phyloP scores from a whole-genome alignment of 306 rosid genomes.

The Mimosa bimucronata region DNA sequence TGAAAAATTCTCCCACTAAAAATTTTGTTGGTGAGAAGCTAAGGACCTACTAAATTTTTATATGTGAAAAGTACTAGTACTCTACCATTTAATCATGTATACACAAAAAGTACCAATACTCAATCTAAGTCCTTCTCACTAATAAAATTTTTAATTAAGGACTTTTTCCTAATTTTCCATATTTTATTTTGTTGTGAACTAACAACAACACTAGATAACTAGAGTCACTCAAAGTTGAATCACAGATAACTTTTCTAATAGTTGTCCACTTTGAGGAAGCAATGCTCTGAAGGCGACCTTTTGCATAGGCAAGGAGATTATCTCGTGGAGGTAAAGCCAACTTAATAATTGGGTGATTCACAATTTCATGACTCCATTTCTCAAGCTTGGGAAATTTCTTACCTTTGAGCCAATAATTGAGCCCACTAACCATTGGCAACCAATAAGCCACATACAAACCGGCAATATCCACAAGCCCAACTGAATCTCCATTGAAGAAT shows the following conservation, averaged over 20 bases:
- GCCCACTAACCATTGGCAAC: background rate
- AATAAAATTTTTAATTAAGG: too few species aligned
- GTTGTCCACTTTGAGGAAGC: background rate
- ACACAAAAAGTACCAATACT: too few species aligned
- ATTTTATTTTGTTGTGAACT: background rate
- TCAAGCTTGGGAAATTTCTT: background rate
- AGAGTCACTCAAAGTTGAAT: background rate
- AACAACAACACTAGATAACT: background rate
- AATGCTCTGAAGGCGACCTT: background rate
- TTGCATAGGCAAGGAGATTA: background rate
- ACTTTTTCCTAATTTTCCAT: too few species aligned
- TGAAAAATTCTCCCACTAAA: too few species aligned
- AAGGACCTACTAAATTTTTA: too few species aligned
- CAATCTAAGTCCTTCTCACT: too few species aligned
- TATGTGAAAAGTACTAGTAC: too few species aligned
- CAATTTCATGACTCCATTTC: background rate
- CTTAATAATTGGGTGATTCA: background rate
- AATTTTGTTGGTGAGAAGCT: too few species aligned
- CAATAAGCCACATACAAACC: conserved; percentile 1
- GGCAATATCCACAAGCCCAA: background rate
- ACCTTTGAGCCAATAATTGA: background rate
- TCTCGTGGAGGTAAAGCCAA: background rate
- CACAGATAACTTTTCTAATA: too few species aligned
- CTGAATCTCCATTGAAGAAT: background rate
- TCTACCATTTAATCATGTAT: too few species aligned